Percentiles rank a stretch among this genome's conserved stretches.
Conservation (phyloP, 345 rosid species). For the Eucalyptus pauciflora region DNA sequence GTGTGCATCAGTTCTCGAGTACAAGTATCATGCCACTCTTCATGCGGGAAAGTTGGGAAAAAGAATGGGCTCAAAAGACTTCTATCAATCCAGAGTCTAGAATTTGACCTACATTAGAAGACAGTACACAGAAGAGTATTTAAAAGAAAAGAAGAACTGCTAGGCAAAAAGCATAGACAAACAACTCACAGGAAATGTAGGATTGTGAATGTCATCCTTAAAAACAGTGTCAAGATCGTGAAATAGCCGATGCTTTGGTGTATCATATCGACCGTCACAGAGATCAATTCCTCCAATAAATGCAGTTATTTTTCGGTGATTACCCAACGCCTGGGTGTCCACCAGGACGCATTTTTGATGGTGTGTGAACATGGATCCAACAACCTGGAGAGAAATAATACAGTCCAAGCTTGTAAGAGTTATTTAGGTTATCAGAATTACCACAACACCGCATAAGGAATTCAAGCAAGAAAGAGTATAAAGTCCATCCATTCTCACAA, state of each 20-base stretch:
- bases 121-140: neutral
- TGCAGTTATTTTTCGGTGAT: constrained; percentile 68
- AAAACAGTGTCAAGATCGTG: constrained; percentile 55
- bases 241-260: constrained; percentile 80
- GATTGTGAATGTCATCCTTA: constrained; percentile 81
- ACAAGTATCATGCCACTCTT: constrained; percentile 5
- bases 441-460: neutral
- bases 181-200: constrained; percentile 73
- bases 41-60: neutral
- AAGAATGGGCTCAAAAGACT: neutral
- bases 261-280: constrained; percentile 95
- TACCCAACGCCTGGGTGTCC: constrained; percentile 78
- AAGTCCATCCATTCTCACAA: neutral
- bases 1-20: neutral
- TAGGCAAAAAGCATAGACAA: neutral
- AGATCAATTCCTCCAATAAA: constrained; percentile 93
- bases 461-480: neutral
- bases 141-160: neutral
- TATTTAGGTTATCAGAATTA: neutral
- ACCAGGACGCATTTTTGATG: constrained; percentile 92
- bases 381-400: constrained; percentile 33
- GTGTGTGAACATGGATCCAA: constrained; percentile 86
- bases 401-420: neutral
- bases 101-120: neutral
- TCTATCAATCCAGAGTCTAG: neutral